These are phyloP conservation scores for Wickerhamiella parazyma DNA, from an alignment of 805 yeast species.

Conservation along the genomic window DNA sequence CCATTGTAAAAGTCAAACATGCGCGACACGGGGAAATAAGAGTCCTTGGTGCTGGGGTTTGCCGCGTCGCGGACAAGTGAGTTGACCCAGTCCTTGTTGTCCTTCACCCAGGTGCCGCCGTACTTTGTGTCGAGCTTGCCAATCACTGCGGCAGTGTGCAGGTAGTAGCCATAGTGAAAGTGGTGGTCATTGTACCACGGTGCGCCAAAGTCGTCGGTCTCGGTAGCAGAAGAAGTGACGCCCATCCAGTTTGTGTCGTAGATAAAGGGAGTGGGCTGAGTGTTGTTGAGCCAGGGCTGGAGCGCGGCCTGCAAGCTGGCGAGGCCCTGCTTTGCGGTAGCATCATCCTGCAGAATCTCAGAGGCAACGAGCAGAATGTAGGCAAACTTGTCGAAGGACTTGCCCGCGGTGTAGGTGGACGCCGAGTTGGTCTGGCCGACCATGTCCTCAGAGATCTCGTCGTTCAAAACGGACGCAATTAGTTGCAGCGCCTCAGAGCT, in stretches of 20 bases:
- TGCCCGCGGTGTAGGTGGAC: constrained; percentile 87
- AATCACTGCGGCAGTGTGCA: constrained; percentile 70
- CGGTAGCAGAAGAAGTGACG: constrained; percentile 26
- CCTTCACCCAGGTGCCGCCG: constrained; percentile 40
- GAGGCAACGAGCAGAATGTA: constrained; percentile 64
- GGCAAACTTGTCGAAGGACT: constrained; percentile 79
- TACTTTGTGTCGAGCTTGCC: constrained; percentile 42
- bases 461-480: constrained; percentile 36
- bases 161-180: constrained; percentile 75
- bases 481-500: constrained; percentile 28
- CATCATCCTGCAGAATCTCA: constrained; percentile 44
- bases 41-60: constrained; percentile 39
- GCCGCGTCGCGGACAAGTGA: constrained; percentile 53
- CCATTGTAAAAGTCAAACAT: constrained; percentile 63
- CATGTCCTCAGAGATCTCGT: constrained; percentile 44
- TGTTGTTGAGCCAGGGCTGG: constrained; percentile 51
- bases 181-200: constrained; percentile 75
- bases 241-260: constrained; percentile 58
- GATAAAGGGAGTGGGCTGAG: constrained; percentile 56
- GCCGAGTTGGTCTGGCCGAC: constrained; percentile 48
- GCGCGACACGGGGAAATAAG: constrained; percentile 54
- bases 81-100: constrained; percentile 45
- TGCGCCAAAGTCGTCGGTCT: constrained; percentile 57
- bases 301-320: constrained; percentile 54
- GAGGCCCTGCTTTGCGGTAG: constrained; percentile 38